A percentile compares a stretch with the other conserved stretches of the same genome.
These are phyloP conservation scores for Lotmaria passim DNA, from an alignment of 208 protist species.

Conservation along the genomic window DNA sequence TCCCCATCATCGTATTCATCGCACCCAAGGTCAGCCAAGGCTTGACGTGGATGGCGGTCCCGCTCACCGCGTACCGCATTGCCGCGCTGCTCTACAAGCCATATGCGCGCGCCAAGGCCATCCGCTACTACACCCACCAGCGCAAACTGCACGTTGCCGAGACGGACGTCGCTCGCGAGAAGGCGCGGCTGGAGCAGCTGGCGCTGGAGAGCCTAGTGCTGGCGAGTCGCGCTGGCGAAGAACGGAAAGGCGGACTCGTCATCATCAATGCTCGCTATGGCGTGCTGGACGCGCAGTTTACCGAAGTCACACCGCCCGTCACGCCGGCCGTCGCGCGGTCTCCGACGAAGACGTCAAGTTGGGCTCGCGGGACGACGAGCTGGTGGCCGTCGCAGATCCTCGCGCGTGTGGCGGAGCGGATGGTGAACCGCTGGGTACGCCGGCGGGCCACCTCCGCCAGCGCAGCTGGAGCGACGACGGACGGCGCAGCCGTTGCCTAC, in stretches of 20 bases:
- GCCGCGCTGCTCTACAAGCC: slow-evolving; percentile 51
- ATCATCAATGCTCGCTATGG: slow-evolving; percentile 90
- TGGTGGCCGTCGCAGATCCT: slow-evolving; percentile 36
- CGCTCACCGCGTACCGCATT: slow-evolving; percentile 62
- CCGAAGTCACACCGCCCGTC: slow-evolving; percentile 32
- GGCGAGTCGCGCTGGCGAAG: slow-evolving; percentile 56
- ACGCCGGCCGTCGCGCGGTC: slow-evolving; percentile 5
- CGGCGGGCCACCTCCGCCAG: not conserved
- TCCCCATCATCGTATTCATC: slow-evolving; percentile 77
- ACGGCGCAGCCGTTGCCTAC: not conserved
- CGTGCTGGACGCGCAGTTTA: slow-evolving; percentile 69
- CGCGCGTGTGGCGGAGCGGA: slow-evolving; percentile 21
- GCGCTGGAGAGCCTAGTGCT: slow-evolving; percentile 63
- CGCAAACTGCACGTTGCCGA: slow-evolving; percentile 71
- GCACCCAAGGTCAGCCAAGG: slow-evolving; percentile 48
- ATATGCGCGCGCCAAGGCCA: slow-evolving; percentile 49
- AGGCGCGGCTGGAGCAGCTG: slow-evolving; percentile 71
- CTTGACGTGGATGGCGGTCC: slow-evolving; percentile 63
- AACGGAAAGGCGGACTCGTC: slow-evolving; percentile 76
- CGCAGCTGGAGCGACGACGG: not conserved
- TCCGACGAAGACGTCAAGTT: not conserved
- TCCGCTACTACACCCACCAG: slow-evolving; percentile 46
- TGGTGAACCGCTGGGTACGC: slow-evolving; percentile 22
- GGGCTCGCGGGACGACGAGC: not conserved
- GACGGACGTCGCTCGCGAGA: slow-evolving; percentile 74